A percentile compares a stretch with the other conserved stretches of the same genome.
These are phyloP conservation scores for Vitis hybrid DNA, from an alignment of 177 flowering plant species.

Conservation along the genomic window DNA sequence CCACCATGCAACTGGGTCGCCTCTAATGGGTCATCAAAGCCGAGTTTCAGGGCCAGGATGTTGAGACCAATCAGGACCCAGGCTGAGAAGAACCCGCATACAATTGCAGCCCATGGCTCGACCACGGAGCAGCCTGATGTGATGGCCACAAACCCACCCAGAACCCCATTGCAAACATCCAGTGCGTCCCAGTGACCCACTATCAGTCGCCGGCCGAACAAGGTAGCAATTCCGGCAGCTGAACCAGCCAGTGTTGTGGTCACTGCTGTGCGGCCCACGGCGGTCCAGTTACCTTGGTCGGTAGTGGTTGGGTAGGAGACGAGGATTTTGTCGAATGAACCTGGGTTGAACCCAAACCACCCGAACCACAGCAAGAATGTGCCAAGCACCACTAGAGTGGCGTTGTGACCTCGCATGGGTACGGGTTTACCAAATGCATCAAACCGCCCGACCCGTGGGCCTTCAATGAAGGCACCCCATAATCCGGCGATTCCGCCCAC, in stretches of 20 bases:
- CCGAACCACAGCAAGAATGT: slow-evolving; percentile 72
- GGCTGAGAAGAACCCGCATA: slow-evolving; percentile 61
- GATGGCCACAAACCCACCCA: slow-evolving; percentile 71
- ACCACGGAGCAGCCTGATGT: slow-evolving; percentile 76
- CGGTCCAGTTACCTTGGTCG: slow-evolving; percentile 59
- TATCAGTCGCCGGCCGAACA: slow-evolving; percentile 49
- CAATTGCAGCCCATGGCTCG: slow-evolving; percentile 77
- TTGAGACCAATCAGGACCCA: slow-evolving; percentile 67
- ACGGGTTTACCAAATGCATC: slow-evolving; percentile 58
- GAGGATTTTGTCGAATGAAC: slow-evolving; percentile 53
- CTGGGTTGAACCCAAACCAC: slow-evolving; percentile 75
- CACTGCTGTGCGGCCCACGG: slow-evolving; percentile 60
- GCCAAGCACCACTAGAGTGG: slow-evolving; percentile 69
- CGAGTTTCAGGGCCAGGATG: slow-evolving; percentile 37
- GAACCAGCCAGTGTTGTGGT: slow-evolving; percentile 67
- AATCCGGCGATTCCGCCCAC: slow-evolving; percentile 74
- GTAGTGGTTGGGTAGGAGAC: slow-evolving; percentile 38
- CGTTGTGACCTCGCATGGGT: slow-evolving; percentile 67
- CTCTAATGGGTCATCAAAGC: slow-evolving; percentile 62
- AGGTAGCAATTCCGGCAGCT: slow-evolving; percentile 48
- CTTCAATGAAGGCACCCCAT: slow-evolving; percentile 70
- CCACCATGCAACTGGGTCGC: slow-evolving; percentile 47
- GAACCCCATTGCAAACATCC: slow-evolving; percentile 64
- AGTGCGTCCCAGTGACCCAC: slow-evolving; percentile 68
- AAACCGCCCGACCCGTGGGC: slow-evolving; percentile 70